phyloP scores from a whole-genome alignment of 2,329 filamentous ascomycete genomes.

The Sclerotinia nivalis region DNA sequence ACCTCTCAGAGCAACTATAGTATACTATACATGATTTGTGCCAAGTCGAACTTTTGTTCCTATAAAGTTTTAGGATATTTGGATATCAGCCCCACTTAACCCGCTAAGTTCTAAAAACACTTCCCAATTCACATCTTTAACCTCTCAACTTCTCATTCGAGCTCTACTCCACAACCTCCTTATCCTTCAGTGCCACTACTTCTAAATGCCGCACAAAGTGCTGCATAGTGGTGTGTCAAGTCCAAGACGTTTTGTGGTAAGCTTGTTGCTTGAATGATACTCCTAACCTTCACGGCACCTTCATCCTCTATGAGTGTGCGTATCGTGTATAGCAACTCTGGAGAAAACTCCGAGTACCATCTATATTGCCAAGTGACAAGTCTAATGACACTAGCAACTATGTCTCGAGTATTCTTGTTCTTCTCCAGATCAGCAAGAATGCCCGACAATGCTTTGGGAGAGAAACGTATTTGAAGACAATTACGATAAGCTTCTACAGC shows the following conservation, averaged over 20 bases:
- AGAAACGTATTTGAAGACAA: constrained; percentile 85
- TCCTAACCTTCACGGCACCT: constrained; percentile 93
- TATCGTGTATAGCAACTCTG: constrained; percentile 82
- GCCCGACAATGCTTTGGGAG: constrained; percentile 85
- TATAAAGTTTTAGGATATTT: constrained; percentile 12
- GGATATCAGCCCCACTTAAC: constrained; percentile 22
- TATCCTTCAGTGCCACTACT: constrained; percentile 67
- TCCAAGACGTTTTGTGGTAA: constrained; percentile 91
- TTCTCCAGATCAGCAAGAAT: constrained; percentile 79
- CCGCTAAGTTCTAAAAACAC: constrained; percentile 20
- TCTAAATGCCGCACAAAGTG: constrained; percentile 89
- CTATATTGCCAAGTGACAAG: constrained; percentile 97
- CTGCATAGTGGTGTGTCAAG: constrained; percentile 93
- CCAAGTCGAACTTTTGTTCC: constrained; percentile 14
- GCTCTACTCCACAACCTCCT: neutral
- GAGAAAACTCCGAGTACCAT: constrained; percentile 99
- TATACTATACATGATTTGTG: constrained; percentile 23
- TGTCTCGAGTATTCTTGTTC: constrained; percentile 75
- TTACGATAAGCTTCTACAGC: constrained; percentile 90
- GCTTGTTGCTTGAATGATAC: constrained; percentile 94
- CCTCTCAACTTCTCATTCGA: neutral
- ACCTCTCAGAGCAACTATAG: constrained; percentile 23
- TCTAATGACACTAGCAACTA: constrained; percentile 81
- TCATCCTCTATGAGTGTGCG: constrained; percentile 95
- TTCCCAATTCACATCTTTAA: neutral